Base-by-base conservation (phyloP, 805 yeast genomes). In the Martiniozyma abietophila region DNA sequence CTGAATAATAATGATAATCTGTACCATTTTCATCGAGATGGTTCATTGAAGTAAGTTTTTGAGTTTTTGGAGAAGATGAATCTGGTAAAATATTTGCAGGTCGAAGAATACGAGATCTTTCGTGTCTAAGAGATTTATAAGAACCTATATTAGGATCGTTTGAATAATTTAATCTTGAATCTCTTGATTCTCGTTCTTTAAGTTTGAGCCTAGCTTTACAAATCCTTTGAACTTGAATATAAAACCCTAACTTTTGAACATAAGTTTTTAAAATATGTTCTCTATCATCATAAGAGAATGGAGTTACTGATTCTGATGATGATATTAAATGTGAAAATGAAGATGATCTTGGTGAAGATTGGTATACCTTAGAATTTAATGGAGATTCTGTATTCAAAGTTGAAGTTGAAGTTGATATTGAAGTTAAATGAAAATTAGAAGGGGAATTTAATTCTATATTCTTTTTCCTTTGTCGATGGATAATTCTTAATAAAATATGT, bases 201-300 rank as follows among this genome's bases (percentile, higher is more conserved):
- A 34, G 4, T 39, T 49, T 53, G 2, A 65, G 36, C 17, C 63
- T 51, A 3, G 75, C 77, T 45, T 67, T 69, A 51, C 68, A 77
- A 8, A 80, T 69, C 31, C 88, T 56, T 8, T 71, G 72, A n/a
- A 76, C 71, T 53, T 80, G 88, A 11, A 78, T 72, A 36, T 70
- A 65, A 34, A 73, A 67, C 11, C 82, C 81, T 31, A 79, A 46
- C 29, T 58, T 64, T 15, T 56, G 59, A 20, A 78, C 56, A 48
- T 73, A 80, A 8, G 51, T 52, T 18, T 57, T 39, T 11, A 79
- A 68, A 19, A 78, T 68, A 11, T 40, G 30, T 0, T 67, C 59
- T 30, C 74, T 54, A 30, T 64, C 69, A 33, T 62, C 60, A 35
- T 56, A 63, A 34, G 50, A 14, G 15, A 29, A 29, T 15, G 10